A percentile compares a stretch with the other conserved stretches of the same genome.
These are phyloP conservation scores for Corynascus novoguineensis DNA, from an alignment of 495 filamentous ascomycete genomes.

Conservation along the genomic window DNA sequence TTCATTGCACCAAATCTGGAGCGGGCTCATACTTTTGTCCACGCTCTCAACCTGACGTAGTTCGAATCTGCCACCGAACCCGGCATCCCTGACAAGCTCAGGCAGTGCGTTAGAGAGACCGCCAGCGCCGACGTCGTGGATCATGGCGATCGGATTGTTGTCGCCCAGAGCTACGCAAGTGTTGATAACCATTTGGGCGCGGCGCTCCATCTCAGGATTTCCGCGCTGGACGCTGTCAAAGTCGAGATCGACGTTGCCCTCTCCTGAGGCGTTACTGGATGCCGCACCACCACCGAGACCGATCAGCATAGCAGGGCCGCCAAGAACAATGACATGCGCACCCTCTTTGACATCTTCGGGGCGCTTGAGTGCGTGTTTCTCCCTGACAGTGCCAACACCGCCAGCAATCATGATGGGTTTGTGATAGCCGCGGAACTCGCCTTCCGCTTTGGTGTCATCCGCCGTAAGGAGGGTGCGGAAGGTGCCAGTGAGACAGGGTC, in stretches of 20 bases:
- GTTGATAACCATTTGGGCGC: slow-evolving; percentile 96
- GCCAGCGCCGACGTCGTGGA: slow-evolving; percentile 95
- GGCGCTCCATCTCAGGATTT: slow-evolving; percentile 90
- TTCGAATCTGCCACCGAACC: slow-evolving; percentile 82
- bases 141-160: slow-evolving; percentile 85
- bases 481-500: slow-evolving; percentile 83
- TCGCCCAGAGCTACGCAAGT: slow-evolving; percentile 77
- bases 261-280: slow-evolving; percentile 81
- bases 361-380: slow-evolving; percentile 83
- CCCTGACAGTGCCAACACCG: slow-evolving; percentile 91
- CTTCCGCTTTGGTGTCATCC: slow-evolving; percentile 38
- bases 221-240: slow-evolving; percentile 94
- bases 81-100: slow-evolving; percentile 87
- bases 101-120: slow-evolving; percentile 84
- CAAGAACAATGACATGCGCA: slow-evolving; percentile 83
- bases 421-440: slow-evolving; percentile 84
- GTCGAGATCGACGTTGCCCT: slow-evolving; percentile 83
- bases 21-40: slow-evolving; percentile 84
- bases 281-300: slow-evolving; percentile 93
- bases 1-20: slow-evolving; percentile 96
- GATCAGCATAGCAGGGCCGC: slow-evolving; percentile 95
- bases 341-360: slow-evolving; percentile 70
- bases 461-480: slow-evolving; percentile 78
- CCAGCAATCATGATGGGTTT: slow-evolving; percentile 99
- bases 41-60: slow-evolving; percentile 86